Conservation (phyloP, 106 monocot species). For the Dendrobium chrysotoxum region DNA sequence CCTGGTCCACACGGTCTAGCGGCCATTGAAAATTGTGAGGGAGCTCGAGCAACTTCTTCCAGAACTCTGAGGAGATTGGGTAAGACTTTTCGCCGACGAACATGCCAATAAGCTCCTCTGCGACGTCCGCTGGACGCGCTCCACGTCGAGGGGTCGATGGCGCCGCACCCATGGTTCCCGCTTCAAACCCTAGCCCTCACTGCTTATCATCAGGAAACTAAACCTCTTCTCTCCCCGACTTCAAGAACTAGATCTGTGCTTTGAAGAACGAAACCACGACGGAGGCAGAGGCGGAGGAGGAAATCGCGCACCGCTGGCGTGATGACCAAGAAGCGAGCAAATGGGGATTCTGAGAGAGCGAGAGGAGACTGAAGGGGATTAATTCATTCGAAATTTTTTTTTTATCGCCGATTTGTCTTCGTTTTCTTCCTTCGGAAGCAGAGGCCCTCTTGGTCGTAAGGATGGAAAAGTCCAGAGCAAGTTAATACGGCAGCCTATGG, state of each 20-base stretch:
- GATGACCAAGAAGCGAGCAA: neutral
- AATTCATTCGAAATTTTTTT: neutral
- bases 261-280: neutral
- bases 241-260: neutral
- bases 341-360: neutral
- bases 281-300: neutral
- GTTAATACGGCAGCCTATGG: neutral
- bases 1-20: slow-evolving; percentile 44
- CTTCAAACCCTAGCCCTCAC: slow-evolving; percentile 5
- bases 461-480: neutral
- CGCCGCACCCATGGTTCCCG: slow-evolving; percentile 55
- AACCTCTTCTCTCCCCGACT: neutral
- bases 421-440: slow-evolving; percentile 1
- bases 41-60: slow-evolving; percentile 83
- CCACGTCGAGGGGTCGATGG: slow-evolving; percentile 70
- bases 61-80: slow-evolving; percentile 81
- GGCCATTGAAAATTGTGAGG: slow-evolving; percentile 83
- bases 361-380: neutral
- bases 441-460: neutral
- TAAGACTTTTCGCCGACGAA: slow-evolving; percentile 74
- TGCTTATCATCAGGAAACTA: slow-evolving; percentile 1
- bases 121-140: slow-evolving; percentile 29
- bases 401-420: neutral
- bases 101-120: slow-evolving; percentile 67
- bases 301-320: neutral